phyloP scores from a whole-genome alignment of 495 filamentous ascomycete genomes.

The Schizothecium vesticola region DNA sequence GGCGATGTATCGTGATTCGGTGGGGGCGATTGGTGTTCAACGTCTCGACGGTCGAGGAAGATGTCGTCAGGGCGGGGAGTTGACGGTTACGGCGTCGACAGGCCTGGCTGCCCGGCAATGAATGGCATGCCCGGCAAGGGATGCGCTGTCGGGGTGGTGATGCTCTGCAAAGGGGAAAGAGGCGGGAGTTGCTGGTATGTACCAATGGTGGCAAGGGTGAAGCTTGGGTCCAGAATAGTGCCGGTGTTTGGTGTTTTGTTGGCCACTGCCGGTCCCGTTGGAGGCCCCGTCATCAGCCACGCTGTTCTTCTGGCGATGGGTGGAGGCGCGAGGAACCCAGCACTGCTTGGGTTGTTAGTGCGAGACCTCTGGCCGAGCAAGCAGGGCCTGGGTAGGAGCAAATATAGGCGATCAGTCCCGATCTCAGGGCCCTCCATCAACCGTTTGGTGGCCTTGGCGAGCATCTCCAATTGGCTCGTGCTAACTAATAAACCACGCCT shows the following conservation, averaged over 20 bases:
- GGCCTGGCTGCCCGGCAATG: background rate
- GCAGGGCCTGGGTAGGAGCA: background rate
- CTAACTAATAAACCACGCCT: background rate
- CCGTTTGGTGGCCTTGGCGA: background rate
- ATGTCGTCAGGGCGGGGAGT: background rate
- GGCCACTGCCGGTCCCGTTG: background rate
- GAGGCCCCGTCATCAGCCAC: background rate
- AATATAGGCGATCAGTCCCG: background rate
- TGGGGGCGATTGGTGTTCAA: background rate
- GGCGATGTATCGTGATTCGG: background rate
- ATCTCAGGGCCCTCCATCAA: background rate
- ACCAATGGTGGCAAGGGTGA: background rate
- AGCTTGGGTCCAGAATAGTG: background rate
- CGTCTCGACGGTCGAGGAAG: background rate
- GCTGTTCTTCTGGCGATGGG: background rate
- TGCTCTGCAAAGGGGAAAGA: no score
- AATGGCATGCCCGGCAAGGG: background rate
- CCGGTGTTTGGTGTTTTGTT: background rate
- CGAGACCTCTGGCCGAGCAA: background rate
- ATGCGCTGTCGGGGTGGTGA: background rate
- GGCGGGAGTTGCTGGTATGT: no score
- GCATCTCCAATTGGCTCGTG: background rate
- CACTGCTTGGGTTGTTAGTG: background rate
- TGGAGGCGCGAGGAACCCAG: background rate
- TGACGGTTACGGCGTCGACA: background rate